phyloP scores from a whole-genome alignment of 306 rosid species.

The Betula pendula region DNA sequence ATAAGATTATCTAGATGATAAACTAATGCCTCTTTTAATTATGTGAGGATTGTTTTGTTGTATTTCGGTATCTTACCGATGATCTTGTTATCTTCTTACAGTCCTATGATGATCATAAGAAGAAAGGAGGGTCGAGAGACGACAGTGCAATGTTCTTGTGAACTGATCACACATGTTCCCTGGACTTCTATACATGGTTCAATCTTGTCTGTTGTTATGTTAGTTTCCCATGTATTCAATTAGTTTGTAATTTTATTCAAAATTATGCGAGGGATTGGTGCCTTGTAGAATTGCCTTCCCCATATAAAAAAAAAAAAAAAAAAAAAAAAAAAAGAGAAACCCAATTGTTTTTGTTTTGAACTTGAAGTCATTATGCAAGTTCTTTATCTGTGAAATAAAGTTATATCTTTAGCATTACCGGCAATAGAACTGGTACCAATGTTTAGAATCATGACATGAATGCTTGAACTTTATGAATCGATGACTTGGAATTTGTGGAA shows the following conservation, averaged over 20 bases:
- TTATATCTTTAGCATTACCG: too few relatives aligned
- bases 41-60: slow-evolving; percentile 1
- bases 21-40: background rate
- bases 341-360: too few relatives aligned
- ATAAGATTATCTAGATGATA: background rate
- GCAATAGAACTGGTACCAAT: too few relatives aligned
- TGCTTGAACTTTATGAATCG: too few relatives aligned
- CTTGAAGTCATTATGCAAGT: background rate
- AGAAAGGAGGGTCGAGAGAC: slow-evolving; percentile 52
- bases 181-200: slow-evolving; percentile 26
- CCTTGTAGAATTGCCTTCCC: slow-evolving; percentile 25
- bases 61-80: background rate
- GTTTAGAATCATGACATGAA: too few relatives aligned
- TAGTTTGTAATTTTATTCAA: slow-evolving; percentile 2
- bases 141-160: slow-evolving; percentile 61
- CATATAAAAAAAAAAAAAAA: too few relatives aligned
- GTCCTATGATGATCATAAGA: slow-evolving; percentile 52
- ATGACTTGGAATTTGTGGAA: too few relatives aligned
- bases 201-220: slow-evolving; percentile 19
- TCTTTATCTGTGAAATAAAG: slow-evolving; percentile 38
- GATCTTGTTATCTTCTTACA: slow-evolving; percentile 33
- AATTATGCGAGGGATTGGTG: slow-evolving; percentile 25
- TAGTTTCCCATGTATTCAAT: slow-evolving; percentile 26
- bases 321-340: too few relatives aligned
- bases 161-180: slow-evolving; percentile 26